Percentiles rank a stretch among this genome's conserved stretches.
Conservation (phyloP, 2,329 filamentous ascomycete genomes). For the Cercospora janseana region DNA sequence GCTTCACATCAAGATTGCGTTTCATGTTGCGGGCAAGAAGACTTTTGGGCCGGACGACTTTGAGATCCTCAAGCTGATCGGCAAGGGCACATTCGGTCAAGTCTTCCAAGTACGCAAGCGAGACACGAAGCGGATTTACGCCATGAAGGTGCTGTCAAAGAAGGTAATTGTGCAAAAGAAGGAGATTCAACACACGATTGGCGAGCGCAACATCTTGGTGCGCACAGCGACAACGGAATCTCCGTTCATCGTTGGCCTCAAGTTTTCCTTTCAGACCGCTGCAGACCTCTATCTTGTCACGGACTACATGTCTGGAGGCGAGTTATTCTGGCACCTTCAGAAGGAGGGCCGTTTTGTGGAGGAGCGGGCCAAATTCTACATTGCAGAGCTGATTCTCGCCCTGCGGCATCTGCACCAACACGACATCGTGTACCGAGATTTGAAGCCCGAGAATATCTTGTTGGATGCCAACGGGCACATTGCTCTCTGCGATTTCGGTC, state of each 20-base stretch:
- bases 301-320: slow-evolving; percentile 98
- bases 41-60: slow-evolving; percentile 95
- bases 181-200: slow-evolving; percentile 94
- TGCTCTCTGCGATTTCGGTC: slow-evolving; percentile 92
- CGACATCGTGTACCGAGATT: slow-evolving; percentile 94
- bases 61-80: slow-evolving; percentile 91
- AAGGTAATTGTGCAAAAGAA: slow-evolving; percentile 99
- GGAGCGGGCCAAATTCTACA: slow-evolving; percentile 95
- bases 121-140: slow-evolving; percentile 92
- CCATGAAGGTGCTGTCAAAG: slow-evolving; percentile 99
- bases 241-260: slow-evolving; percentile 94
- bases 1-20: slow-evolving; percentile 80
- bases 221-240: slow-evolving; percentile 94
- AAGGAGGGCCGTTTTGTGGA: slow-evolving; percentile 96
- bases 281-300: slow-evolving; percentile 97
- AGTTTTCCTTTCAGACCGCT: slow-evolving; percentile 97
- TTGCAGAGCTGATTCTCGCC: slow-evolving; percentile 92
- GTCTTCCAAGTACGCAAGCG: slow-evolving; percentile 98
- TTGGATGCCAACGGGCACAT: slow-evolving; percentile 97
- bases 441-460: slow-evolving; percentile 97
- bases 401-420: slow-evolving; percentile 94
- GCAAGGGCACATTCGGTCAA: slow-evolving; percentile 96
- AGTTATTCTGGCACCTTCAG: slow-evolving; percentile 97
- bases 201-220: slow-evolving; percentile 94
- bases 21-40: slow-evolving; percentile 83